phyloP scores from a whole-genome alignment of 1,284 basidiomycete species.

The Kalmanozyma brasiliensis region DNA sequence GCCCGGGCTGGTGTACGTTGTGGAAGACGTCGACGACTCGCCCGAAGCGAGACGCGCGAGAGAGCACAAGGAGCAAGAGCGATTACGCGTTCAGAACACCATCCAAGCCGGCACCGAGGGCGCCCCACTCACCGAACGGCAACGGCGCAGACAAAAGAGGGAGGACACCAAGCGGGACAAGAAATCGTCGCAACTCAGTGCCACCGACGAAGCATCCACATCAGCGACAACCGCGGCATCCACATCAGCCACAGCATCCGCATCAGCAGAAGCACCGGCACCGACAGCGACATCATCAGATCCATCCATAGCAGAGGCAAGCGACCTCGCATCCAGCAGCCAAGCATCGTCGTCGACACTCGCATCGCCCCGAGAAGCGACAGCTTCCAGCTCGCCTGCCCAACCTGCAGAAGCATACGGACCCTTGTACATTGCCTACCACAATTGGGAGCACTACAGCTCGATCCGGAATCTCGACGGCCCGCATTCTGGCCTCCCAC shows the following conservation, averaged over 20 bases:
- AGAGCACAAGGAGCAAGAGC: slow-evolving; percentile 44
- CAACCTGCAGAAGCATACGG: slow-evolving; percentile 54
- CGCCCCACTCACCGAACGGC: slow-evolving; percentile 45
- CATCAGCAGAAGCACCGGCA: background rate
- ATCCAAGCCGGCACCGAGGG: slow-evolving; percentile 30
- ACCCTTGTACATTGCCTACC: slow-evolving; percentile 72
- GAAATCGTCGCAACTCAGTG: slow-evolving; percentile 1
- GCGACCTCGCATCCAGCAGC: background rate
- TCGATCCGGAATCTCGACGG: slow-evolving; percentile 86
- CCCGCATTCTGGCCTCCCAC: slow-evolving; percentile 81
- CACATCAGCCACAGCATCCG: background rate
- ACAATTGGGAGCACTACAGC: slow-evolving; percentile 95
- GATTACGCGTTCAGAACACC: slow-evolving; percentile 41
- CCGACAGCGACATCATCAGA: slow-evolving; percentile 2
- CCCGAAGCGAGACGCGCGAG: slow-evolving; percentile 50
- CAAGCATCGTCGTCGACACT: slow-evolving; percentile 6
- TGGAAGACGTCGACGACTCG: slow-evolving; percentile 67
- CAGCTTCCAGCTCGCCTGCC: background rate
- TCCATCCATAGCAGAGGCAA: background rate
- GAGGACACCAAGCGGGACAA: slow-evolving; percentile 41
- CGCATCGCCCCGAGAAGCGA: slow-evolving; percentile 6
- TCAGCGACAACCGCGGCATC: slow-evolving; percentile 5
- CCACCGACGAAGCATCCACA: slow-evolving; percentile 11
- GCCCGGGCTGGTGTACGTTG: slow-evolving; percentile 73
- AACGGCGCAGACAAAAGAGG: slow-evolving; percentile 38